Conservation (phyloP, 768 basidiomycete genomes). For the Porpolomopsis calyptriformis region DNA sequence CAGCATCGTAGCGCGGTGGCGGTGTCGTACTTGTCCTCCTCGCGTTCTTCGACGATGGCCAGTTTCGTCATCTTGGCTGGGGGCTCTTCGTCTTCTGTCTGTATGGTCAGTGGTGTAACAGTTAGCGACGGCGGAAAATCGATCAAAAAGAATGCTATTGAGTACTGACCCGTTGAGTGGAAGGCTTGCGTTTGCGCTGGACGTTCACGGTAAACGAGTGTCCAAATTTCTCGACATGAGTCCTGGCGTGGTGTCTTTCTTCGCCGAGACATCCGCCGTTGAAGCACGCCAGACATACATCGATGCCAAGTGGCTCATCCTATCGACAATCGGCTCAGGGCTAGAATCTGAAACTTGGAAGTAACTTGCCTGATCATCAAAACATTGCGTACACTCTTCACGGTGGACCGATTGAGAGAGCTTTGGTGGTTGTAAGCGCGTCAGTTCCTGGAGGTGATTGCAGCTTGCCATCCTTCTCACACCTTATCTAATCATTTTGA, state of each 20-base stretch:
- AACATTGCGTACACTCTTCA: conserved; percentile 96
- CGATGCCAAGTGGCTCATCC: conserved; percentile 68
- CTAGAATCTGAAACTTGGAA: conserved; percentile 1
- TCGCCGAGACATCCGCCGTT: conserved; percentile 75
- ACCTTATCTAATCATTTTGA: too few species aligned
- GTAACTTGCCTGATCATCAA: conserved; percentile 61
- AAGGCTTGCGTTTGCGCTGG: conserved; percentile 58
- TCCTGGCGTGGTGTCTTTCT: conserved; percentile 59
- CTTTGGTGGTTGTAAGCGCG: conserved; percentile 42
- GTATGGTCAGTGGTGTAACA: not conserved
- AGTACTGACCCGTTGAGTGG: conserved; percentile 49
- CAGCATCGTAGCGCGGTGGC: conserved; percentile 63
- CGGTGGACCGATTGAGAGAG: conserved; percentile 69
- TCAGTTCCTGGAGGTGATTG: conserved; percentile 41
- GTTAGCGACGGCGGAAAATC: not conserved
- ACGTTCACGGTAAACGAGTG: conserved; percentile 78
- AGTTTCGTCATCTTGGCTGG: conserved; percentile 85
- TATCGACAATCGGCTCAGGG: conserved; percentile 22
- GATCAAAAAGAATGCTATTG: not conserved
- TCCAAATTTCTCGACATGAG: conserved; percentile 60
- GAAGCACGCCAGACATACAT: conserved; percentile 89
- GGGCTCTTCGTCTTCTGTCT: conserved; percentile 73
- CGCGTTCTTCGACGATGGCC: conserved; percentile 75
- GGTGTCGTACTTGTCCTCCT: conserved; percentile 81
- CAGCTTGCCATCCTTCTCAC: conserved; percentile 31